Base-by-base conservation (phyloP, 352 stramenopile species). In the Blastocystis sp. region DNA sequence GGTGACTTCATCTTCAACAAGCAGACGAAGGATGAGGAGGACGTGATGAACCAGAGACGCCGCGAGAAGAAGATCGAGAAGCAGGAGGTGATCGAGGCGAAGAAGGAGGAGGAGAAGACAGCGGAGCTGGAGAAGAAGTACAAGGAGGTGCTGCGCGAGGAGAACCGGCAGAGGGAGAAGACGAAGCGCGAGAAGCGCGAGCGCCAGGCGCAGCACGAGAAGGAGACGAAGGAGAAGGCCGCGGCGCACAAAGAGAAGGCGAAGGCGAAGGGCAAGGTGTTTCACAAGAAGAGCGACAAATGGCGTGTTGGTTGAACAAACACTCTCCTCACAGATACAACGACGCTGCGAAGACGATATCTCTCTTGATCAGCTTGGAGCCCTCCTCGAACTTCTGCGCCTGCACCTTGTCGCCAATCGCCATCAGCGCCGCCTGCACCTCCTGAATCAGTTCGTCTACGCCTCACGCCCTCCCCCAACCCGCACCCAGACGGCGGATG, bases 321-420 rank as follows among this genome's bases (percentile, higher is more conserved):
- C n/a, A 86, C n/a, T 52, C 19, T 62, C 40, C 14, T 90, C 65
- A 99, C 80, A 98, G 90, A 89, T 99, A 99, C 43, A 99, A 91
- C 56, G 95, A 98, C 67, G 94, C 96, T n/a, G 94, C 96, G 93
- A 99, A 99, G 14, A 99, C 96, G 91, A 99, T 99, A 89, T 99
- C 97, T 74, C 97, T 94, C 91, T 98, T 97, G 89, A 99, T 95
- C 80, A 97, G 95, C 89, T 98, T 96, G 89, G 94, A 93, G 62
- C 95, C 95, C 86, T 97, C 94, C 48, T 97, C 94, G 88, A 99
- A 99, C 91, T 98, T 99, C 65, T 95, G 93, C 91, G 98, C 93
- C 2, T 99, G 92, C 88, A 97, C 95, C 34, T 95, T 91, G 89
- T 99, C 97, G 14, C 97, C 97, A 86, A 99, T 98, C 45, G 95